These are phyloP conservation scores for Chaetomium globosum DNA, from an alignment of 2,329 filamentous ascomycete species.

Conservation along the genomic window DNA sequence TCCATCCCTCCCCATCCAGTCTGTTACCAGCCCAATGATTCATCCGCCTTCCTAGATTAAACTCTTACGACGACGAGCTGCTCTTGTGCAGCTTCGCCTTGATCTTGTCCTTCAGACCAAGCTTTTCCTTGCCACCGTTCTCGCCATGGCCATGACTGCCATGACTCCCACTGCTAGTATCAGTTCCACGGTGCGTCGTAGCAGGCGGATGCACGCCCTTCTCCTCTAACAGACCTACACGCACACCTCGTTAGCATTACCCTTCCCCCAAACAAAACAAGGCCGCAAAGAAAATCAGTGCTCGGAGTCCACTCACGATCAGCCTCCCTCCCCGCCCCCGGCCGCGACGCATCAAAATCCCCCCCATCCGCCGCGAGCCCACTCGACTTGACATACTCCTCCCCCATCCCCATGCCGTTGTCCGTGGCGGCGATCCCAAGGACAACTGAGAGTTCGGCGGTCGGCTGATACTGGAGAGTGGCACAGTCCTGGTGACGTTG, in stretches of 20 bases:
- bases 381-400: conserved; percentile 59
- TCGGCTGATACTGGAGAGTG: too few relatives aligned
- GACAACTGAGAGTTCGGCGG: too few relatives aligned
- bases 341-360: conserved; percentile 65
- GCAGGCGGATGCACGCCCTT: conserved; percentile 48
- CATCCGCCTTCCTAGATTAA: neutral
- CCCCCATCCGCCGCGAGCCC: conserved; percentile 67
- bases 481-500: too few relatives aligned
- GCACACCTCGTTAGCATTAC: conserved; percentile 2
- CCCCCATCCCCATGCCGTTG: conserved; percentile 61
- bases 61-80: conserved; percentile 33
- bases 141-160: neutral
- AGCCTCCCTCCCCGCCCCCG: conserved; percentile 67
- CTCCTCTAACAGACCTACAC: conserved; percentile 55
- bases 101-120: conserved; percentile 63
- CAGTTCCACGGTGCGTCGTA: neutral
- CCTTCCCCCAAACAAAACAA: neutral
- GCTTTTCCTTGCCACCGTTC: conserved; percentile 40
- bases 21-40: neutral
- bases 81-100: conserved; percentile 68
- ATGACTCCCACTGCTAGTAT: neutral
- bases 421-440: too few relatives aligned
- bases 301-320: conserved; percentile 55
- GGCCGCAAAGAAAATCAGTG: neutral
- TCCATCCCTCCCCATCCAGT: neutral